Base-by-base conservation (phyloP, 495 filamentous ascomycete species). In the Sabuloglossum arenarium region DNA sequence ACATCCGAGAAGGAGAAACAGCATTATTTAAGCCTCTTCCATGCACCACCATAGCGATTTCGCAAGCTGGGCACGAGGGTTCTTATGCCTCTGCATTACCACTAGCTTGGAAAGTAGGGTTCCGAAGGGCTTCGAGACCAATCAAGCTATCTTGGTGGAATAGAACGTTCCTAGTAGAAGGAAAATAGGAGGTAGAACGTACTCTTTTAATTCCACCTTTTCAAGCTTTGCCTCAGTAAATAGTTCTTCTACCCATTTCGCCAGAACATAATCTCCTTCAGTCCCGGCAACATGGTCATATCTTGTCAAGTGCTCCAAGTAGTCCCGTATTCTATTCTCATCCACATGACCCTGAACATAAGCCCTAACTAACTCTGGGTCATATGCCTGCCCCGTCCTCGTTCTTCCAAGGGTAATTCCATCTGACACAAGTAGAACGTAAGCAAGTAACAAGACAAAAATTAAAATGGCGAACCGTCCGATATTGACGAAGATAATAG, bases 281-380 rank as follows among this genome's bases (percentile, higher is more conserved):
- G 87, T 91, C 28, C 91, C 91, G 3, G 88, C 91, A 39, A 96
- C 71, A 67, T 97, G 91, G 59, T 89, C 80, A 62, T 80, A 93
- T 27, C 72, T 70, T 23, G 85, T 89, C 55, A 91, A 74, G 62
- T 84, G 79, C 61, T 71, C 71, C 53, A 94, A 60, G 59, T 83
- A 81, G 37, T 83, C 79, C 55, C 74, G 71, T 58, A 99, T 90
- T 57, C 68, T 69, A 45, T 74, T 71, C 34, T 73, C 70, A 59
- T 88, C 78, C 58, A 91, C 73, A 58, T 78, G 76, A 14, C 69
- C 69, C 63, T 89, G 82, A 19, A 87, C 75, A 66, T 79, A 87
- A 34, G 71, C 75, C 65, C 79, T 79, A 62, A 82, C 80, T 63
- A 59, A 76, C 72, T 80, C 82, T 28, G 83, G 81, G 59, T 82